Conservation (phyloP, 2,329 filamentous ascomycete genomes). For the Fusarium newnesense region DNA sequence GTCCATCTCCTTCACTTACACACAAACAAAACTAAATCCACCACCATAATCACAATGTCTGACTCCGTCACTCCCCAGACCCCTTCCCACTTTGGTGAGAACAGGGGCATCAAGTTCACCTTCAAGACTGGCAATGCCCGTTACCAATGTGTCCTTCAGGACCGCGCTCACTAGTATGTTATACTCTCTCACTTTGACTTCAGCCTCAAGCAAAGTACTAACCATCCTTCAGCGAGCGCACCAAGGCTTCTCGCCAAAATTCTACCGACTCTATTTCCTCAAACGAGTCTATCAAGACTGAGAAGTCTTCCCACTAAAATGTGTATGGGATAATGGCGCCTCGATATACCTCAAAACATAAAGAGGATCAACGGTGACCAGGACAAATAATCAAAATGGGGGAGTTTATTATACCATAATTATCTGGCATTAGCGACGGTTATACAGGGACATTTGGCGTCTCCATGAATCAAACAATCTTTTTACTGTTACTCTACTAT, state of each 20-base stretch:
- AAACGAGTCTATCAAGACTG: slow-evolving; percentile 43
- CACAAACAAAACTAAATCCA: slow-evolving; percentile 8
- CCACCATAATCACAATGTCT: slow-evolving; percentile 32
- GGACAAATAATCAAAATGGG: slow-evolving; percentile 13
- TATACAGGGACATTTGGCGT: slow-evolving; percentile 29
- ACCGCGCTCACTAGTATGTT: slow-evolving; percentile 57
- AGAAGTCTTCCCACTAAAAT: slow-evolving; percentile 39
- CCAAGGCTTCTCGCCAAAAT: slow-evolving; percentile 51
- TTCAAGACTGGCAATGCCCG: slow-evolving; percentile 56
- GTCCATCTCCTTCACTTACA: background rate
- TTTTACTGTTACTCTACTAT: slow-evolving; percentile 7
- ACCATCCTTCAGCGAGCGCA: slow-evolving; percentile 51
- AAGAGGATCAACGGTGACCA: background rate
- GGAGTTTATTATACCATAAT: slow-evolving; percentile 33
- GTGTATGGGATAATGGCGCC: slow-evolving; percentile 4
- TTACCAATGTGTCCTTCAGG: slow-evolving; percentile 56
- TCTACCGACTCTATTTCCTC: slow-evolving; percentile 51
- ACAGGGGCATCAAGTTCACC: slow-evolving; percentile 57
- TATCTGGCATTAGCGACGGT: slow-evolving; percentile 42
- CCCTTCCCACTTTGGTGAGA: slow-evolving; percentile 49
- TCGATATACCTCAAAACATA: slow-evolving; percentile 1
- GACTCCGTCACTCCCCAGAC: slow-evolving; percentile 28
- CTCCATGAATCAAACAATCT: slow-evolving; percentile 37
- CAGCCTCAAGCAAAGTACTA: background rate
- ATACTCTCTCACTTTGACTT: background rate